Evolutionary conservation across 371 early-diverging fungal species (phyloP).

Genomic region (Mucor irregularis): DNA sequence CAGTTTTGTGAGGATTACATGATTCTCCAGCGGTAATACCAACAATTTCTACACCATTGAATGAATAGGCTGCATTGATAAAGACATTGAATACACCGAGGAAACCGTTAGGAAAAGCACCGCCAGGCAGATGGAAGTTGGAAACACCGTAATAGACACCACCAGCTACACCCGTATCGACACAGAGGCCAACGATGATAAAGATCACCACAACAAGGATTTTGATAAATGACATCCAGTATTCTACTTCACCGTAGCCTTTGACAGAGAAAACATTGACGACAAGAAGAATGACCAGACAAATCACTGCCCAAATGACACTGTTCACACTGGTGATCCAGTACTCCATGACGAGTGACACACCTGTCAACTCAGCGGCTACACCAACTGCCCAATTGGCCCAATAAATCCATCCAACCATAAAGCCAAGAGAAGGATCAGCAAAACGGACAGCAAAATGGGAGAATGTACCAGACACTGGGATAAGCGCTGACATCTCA

Average conservation of each 20-base stretch:
- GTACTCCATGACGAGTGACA: slow-evolving; percentile 75
- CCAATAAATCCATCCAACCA: slow-evolving; percentile 81
- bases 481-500: slow-evolving; percentile 86
- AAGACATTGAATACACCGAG: slow-evolving; percentile 70
- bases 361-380: slow-evolving; percentile 80
- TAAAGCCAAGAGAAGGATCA: slow-evolving; percentile 82
- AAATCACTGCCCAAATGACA: slow-evolving; percentile 62
- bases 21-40: slow-evolving; percentile 80
- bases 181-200: slow-evolving; percentile 74
- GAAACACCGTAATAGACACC: slow-evolving; percentile 52
- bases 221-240: slow-evolving; percentile 62
- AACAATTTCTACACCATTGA: slow-evolving; percentile 82
- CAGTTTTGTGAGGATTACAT: slow-evolving; percentile 68
- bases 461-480: slow-evolving; percentile 83
- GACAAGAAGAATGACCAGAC: slow-evolving; percentile 57
- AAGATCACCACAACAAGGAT: slow-evolving; percentile 66
- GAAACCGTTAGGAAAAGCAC: slow-evolving; percentile 77
- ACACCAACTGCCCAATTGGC: slow-evolving; percentile 84
- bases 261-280: slow-evolving; percentile 69
- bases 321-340: slow-evolving; percentile 70
- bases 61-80: slow-evolving; percentile 81
- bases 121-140: slow-evolving; percentile 72
- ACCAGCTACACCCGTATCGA: slow-evolving; percentile 58
- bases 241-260: slow-evolving; percentile 70
- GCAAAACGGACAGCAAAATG: slow-evolving; percentile 83